phyloP scores from a whole-genome alignment of 352 stramenopile species.

The Plasmopara halstedii region DNA sequence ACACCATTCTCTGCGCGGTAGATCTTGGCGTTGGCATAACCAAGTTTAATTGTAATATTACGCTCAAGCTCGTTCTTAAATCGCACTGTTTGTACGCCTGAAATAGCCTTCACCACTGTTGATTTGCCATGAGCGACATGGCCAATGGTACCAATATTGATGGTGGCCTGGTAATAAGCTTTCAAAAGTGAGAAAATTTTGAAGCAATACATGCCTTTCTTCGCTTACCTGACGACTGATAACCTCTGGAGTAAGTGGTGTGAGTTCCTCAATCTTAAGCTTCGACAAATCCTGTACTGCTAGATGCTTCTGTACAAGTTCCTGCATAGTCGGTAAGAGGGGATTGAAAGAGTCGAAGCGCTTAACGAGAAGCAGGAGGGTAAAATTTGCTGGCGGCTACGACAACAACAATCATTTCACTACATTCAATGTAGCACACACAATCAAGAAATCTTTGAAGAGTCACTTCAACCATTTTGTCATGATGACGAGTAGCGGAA shows the following conservation, averaged over 20 bases:
- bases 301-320: constrained; percentile 69
- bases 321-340: constrained; percentile 31
- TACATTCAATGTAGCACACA: constrained; percentile 7
- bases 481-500: constrained; percentile 10
- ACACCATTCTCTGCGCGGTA: constrained; percentile 87
- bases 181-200: not conserved
- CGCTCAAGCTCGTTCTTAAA: constrained; percentile 99
- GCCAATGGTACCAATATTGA: constrained; percentile 99
- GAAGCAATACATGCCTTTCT: not conserved
- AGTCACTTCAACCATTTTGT: constrained; percentile 11
- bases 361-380: constrained; percentile 23
- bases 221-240: constrained; percentile 73
- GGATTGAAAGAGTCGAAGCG: not conserved
- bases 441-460: not conserved
- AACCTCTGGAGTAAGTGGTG: constrained; percentile 96
- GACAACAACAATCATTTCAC: not conserved
- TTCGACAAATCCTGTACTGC: constrained; percentile 92
- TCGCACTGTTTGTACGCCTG: constrained; percentile 96
- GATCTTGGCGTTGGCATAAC: constrained; percentile 99
- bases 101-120: constrained; percentile 99
- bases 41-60: constrained; percentile 99
- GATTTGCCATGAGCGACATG: constrained; percentile 99
- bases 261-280: constrained; percentile 95
- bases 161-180: constrained; percentile 81
- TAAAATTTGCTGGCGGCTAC: constrained; percentile 34